Conservation (phyloP, 2,329 filamentous ascomycete species). For the Colletotrichum eremochloae region DNA sequence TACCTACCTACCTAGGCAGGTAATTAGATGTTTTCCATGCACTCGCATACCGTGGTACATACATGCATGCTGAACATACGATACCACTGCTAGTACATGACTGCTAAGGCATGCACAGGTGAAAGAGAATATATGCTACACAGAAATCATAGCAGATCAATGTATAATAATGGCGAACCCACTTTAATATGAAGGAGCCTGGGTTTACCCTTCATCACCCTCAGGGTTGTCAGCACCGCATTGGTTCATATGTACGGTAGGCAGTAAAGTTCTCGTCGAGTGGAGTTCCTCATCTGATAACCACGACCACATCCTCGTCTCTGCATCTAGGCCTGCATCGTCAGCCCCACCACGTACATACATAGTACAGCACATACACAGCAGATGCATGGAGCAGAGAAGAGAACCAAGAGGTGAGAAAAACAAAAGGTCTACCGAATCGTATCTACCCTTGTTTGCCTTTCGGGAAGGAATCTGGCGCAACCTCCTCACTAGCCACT, state of each 20-base stretch:
- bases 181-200: too few relatives aligned
- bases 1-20: neutral
- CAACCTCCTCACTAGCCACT: neutral
- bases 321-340: neutral
- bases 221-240: neutral
- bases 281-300: slow-evolving; percentile 8
- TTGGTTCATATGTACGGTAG: neutral
- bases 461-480: slow-evolving; percentile 32
- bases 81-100: too few relatives aligned
- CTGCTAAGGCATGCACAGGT: neutral
- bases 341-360: neutral
- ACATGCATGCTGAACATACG: neutral
- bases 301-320: slow-evolving; percentile 5
- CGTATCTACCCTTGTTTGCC: slow-evolving; percentile 20
- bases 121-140: too few relatives aligned
- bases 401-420: too few relatives aligned
- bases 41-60: neutral
- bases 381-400: neutral
- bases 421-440: neutral
- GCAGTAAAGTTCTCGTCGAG: slow-evolving; percentile 2
- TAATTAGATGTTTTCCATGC: too few relatives aligned
- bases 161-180: neutral
- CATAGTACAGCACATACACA: neutral
- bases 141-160: neutral
- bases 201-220: neutral